Evolutionary conservation across 2,329 filamentous ascomycete species (phyloP).

Genomic region (Arthroderma uncinatum): DNA sequence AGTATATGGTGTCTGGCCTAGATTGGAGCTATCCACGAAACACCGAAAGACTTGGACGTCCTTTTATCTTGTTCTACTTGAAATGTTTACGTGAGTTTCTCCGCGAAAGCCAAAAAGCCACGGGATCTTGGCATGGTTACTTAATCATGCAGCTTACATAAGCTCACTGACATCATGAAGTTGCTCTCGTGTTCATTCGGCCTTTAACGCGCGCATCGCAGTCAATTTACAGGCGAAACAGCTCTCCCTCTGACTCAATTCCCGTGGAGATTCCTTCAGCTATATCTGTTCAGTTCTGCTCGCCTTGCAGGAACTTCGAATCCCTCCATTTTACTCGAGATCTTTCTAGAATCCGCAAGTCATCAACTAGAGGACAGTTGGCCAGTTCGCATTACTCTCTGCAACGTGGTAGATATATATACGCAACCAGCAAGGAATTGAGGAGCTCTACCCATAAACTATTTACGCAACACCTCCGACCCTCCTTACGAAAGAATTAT

Average conservation of each 20-base stretch:
- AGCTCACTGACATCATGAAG: not conserved
- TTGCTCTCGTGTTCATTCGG: not conserved
- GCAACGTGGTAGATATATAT: not conserved
- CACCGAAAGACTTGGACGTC: no score
- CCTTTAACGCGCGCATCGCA: not conserved
- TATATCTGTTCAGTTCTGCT: not conserved
- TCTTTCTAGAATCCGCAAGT: not conserved
- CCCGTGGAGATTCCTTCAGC: not conserved
- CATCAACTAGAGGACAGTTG: constrained; percentile 3
- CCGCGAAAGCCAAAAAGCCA: not conserved
- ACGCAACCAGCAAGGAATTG: not conserved
- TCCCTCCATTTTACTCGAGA: not conserved
- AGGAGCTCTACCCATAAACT: not conserved
- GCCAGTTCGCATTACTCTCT: not conserved
- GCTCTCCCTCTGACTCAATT: not conserved
- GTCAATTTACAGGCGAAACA: not conserved
- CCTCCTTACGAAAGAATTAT: not conserved
- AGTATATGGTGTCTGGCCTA: not conserved
- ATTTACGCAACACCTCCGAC: not conserved
- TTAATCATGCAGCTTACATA: not conserved
- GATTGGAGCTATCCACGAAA: not conserved
- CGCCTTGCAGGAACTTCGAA: not conserved
- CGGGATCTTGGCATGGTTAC: not conserved
- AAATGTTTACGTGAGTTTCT: not conserved
- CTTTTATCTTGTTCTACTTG: not conserved